Percentiles rank a stretch among this genome's conserved stretches.
These are phyloP conservation scores for Mycena venus DNA, from an alignment of 768 basidiomycete species.

Conservation along the genomic window DNA sequence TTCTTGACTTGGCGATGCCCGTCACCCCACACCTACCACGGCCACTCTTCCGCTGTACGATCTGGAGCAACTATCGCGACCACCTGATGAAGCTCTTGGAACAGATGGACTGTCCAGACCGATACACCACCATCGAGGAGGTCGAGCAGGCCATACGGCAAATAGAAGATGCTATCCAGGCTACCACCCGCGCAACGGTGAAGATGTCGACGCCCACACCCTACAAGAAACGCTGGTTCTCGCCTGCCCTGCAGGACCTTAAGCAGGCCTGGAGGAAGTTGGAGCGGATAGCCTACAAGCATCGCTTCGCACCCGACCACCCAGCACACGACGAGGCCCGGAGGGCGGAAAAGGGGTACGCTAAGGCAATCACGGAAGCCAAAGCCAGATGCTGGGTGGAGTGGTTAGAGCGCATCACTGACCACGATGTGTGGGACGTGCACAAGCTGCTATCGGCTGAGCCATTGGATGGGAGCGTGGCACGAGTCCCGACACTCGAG, in stretches of 20 bases:
- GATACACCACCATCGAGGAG: not conserved
- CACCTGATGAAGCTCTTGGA: not conserved
- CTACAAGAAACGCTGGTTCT: constrained; percentile 51
- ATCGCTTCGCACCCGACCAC: constrained; percentile 34
- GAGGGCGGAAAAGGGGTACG: constrained; percentile 29
- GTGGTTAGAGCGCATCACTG: too few relatives aligned
- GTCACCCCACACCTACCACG: not conserved
- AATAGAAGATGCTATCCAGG: not conserved
- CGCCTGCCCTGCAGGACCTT: constrained; percentile 38
- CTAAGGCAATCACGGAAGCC: constrained; percentile 26
- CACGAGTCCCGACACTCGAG: too few relatives aligned
- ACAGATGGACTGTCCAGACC: not conserved
- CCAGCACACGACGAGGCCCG: constrained; percentile 35
- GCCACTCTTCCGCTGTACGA: constrained; percentile 42
- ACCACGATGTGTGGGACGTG: too few relatives aligned
- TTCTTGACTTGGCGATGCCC: constrained; percentile 33
- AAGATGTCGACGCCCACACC: constrained; percentile 34
- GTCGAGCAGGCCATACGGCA: constrained; percentile 22
- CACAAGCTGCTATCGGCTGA: too few relatives aligned
- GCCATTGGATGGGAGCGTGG: too few relatives aligned
- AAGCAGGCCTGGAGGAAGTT: constrained; percentile 34
- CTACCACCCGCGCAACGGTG: constrained; percentile 30
- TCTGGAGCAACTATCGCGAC: constrained; percentile 45
- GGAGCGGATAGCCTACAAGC: constrained; percentile 10
- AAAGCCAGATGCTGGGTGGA: constrained; percentile 45